phyloP scores from a whole-genome alignment of 305 asterid species.

The Striga hermonthica region DNA sequence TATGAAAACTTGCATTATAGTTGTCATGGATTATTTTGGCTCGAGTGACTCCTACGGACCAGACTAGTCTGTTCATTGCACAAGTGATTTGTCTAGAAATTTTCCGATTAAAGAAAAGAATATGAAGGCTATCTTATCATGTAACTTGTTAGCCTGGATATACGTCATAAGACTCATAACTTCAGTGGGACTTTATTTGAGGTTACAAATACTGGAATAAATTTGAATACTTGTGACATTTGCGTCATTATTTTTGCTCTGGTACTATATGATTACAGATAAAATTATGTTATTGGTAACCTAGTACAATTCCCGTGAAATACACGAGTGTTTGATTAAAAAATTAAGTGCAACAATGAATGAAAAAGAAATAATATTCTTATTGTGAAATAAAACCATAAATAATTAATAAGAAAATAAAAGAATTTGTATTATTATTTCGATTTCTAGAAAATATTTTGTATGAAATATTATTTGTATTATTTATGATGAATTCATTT shows the following conservation, averaged over 20 bases:
- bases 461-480: too few species aligned
- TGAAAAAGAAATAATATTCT: too few species aligned
- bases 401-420: too few species aligned
- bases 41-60: conserved; percentile 3
- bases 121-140: background rate
- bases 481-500: too few species aligned
- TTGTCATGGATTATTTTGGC: conserved; percentile 1
- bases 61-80: conserved; percentile 15
- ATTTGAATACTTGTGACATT: background rate
- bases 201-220: background rate
- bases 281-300: conserved; percentile 1
- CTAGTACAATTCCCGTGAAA: background rate
- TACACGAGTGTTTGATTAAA: background rate
- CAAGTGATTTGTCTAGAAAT: conserved; percentile 15
- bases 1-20: conserved; percentile 21
- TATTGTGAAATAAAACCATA: too few species aligned
- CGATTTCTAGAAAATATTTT: too few species aligned
- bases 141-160: conserved; percentile 2
- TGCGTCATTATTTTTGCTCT: background rate
- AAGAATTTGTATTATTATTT: too few species aligned
- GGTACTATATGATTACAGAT: background rate
- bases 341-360: too few species aligned
- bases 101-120: background rate
- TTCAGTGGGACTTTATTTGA: too few species aligned
- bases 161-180: too few species aligned